Evolutionary conservation across 2,329 filamentous ascomycete genomes (phyloP).

Genomic region (Colletotrichum noveboracense): DNA sequence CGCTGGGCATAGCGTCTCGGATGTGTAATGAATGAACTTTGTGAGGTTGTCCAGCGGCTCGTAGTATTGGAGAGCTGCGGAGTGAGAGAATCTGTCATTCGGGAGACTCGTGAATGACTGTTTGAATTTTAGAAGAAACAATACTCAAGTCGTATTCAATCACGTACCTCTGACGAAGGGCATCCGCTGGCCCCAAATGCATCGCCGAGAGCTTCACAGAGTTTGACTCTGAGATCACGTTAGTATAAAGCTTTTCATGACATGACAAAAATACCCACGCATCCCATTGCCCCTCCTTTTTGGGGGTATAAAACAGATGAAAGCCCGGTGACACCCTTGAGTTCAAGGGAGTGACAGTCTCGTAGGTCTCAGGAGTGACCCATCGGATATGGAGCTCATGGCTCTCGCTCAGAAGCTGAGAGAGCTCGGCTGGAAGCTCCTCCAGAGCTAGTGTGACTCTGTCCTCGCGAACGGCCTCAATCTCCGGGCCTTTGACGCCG

Average conservation of each 20-base stretch:
- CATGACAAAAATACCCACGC: constrained; percentile 25
- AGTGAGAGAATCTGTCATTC: constrained; percentile 30
- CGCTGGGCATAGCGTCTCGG: constrained; percentile 55
- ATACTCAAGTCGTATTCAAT: background rate
- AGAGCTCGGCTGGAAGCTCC: constrained; percentile 75
- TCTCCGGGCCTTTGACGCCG: constrained; percentile 58
- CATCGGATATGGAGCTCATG: constrained; percentile 82
- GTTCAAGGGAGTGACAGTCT: constrained; percentile 70
- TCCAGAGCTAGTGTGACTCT: constrained; percentile 74
- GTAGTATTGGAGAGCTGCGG: constrained; percentile 74
- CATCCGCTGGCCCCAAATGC: constrained; percentile 66
- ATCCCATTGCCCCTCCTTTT: constrained; percentile 33
- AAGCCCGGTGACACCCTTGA: constrained; percentile 81
- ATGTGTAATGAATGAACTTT: constrained; percentile 58
- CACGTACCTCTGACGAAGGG: constrained; percentile 24
- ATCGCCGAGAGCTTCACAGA: constrained; percentile 65
- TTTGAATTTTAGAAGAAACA: background rate
- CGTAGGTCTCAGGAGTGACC: constrained; percentile 64
- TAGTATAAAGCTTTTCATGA: background rate
- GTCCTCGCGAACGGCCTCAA: constrained; percentile 78
- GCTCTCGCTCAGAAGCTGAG: constrained; percentile 64
- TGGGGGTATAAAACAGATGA: constrained; percentile 78
- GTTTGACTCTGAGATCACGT: constrained; percentile 38
- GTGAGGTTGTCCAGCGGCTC: constrained; percentile 64
- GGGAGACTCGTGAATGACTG: constrained; percentile 66